Evolutionary conservation across 257 asterid species (phyloP).

Genomic region (Misopates orontium): DNA sequence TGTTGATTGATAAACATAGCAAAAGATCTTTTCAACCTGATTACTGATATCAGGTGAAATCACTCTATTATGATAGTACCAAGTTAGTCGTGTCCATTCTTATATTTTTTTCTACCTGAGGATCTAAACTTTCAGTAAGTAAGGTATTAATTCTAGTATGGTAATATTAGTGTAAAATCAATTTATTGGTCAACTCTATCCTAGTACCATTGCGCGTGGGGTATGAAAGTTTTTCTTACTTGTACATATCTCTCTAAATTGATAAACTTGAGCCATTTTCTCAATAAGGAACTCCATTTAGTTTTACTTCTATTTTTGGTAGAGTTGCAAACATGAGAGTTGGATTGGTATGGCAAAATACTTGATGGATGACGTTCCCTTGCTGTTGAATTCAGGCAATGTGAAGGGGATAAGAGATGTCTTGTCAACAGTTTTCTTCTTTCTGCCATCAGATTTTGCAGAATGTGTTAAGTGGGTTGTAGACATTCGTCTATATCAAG

Average conservation of each 20-base stretch:
- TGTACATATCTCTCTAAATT: neutral
- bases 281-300: constrained; percentile 4
- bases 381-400: constrained; percentile 43
- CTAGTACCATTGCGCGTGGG: no score
- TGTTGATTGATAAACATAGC: neutral
- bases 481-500: constrained; percentile 52
- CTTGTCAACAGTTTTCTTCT: constrained; percentile 39
- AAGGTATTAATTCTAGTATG: neutral
- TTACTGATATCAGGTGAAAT: neutral
- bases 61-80: neutral
- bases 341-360: constrained; percentile 55
- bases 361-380: constrained; percentile 54
- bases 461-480: constrained; percentile 64
- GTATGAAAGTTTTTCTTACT: neutral
- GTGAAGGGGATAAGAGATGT: constrained; percentile 43
- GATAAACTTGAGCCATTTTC: neutral
- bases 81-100: neutral
- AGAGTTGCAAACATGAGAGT: constrained; percentile 72
- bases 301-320: constrained; percentile 24
- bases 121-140: neutral
- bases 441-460: constrained; percentile 51
- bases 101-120: neutral
- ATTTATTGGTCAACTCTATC: neutral
- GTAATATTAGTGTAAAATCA: neutral
- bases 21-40: neutral